Percentiles rank a stretch among this genome's conserved stretches.
Evolutionary conservation across 495 filamentous ascomycete genomes (phyloP).

Genomic region (Neurospora pannonica): DNA sequence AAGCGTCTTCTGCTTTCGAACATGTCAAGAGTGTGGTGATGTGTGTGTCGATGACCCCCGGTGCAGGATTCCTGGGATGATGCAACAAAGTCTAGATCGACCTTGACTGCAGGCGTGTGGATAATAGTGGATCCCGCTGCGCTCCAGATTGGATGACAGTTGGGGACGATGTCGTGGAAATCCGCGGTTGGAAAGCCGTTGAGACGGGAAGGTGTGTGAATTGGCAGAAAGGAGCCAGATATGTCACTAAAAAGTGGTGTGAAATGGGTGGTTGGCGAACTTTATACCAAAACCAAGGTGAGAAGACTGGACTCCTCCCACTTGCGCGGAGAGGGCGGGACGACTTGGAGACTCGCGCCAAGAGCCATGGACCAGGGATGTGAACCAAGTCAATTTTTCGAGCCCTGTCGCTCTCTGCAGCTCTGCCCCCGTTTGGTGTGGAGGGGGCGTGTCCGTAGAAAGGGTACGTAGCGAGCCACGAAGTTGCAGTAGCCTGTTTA

Average conservation of each 20-base stretch:
- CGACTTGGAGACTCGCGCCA: constrained; percentile 3
- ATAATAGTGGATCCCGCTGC: constrained; percentile 18
- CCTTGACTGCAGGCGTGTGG: constrained; percentile 20
- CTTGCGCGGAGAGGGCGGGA: constrained; percentile 1
- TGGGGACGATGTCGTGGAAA: constrained; percentile 14
- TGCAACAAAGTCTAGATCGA: constrained; percentile 24
- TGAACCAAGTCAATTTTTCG: constrained; percentile 3
- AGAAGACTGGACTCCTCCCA: not conserved
- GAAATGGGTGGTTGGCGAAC: constrained; percentile 9
- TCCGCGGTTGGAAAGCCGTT: constrained; percentile 5
- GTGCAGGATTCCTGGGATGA: constrained; percentile 12
- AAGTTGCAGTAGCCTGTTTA: constrained; percentile 3
- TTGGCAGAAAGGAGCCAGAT: constrained; percentile 18
- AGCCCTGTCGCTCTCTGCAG: constrained; percentile 5
- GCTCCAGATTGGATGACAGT: constrained; percentile 20
- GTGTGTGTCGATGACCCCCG: constrained; percentile 21
- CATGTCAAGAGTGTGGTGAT: constrained; percentile 36
- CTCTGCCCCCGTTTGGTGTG: not conserved
- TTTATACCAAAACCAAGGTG: constrained; percentile 14
- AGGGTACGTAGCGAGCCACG: not conserved
- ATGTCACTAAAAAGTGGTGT: constrained; percentile 7
- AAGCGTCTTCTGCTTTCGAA: constrained; percentile 39
- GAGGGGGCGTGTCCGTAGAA: constrained; percentile 10
- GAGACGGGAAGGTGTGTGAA: not conserved
- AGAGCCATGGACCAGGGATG: not conserved